Conservation (phyloP, 352 stramenopile genomes). For the Globisporangium solare region DNA sequence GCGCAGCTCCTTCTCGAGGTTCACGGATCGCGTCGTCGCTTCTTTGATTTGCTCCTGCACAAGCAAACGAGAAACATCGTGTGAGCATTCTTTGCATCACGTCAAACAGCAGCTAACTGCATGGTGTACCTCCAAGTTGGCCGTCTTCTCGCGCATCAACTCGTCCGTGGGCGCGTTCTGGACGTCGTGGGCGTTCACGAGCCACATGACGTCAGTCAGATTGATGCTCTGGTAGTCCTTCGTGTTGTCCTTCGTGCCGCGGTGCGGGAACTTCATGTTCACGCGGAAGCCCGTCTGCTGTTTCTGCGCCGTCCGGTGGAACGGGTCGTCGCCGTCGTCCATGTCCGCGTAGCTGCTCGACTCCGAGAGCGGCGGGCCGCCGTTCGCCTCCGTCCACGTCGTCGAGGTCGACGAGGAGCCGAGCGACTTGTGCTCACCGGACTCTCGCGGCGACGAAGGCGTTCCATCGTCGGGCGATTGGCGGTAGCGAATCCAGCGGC, state of each 20-base stretch:
- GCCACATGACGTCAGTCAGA: slow-evolving; percentile 76
- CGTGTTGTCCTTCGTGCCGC: slow-evolving; percentile 81
- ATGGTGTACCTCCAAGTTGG: slow-evolving; percentile 58
- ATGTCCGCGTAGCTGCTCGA: slow-evolving; percentile 29
- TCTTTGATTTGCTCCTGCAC: slow-evolving; percentile 79
- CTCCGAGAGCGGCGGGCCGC: slow-evolving; percentile 23
- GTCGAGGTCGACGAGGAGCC: slow-evolving; percentile 32
- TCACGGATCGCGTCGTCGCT: slow-evolving; percentile 60
- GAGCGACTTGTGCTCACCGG: slow-evolving; percentile 34
- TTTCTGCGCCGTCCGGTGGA: slow-evolving; percentile 81
- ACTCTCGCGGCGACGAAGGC: slow-evolving; percentile 47
- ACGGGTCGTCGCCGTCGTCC: slow-evolving; percentile 78
- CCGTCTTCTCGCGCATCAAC: slow-evolving; percentile 84
- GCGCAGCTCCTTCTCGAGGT: slow-evolving; percentile 68
- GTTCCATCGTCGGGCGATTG: slow-evolving; percentile 36
- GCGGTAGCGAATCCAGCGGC: slow-evolving; percentile 77
- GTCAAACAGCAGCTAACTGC: not conserved
- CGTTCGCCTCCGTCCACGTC: slow-evolving; percentile 48
- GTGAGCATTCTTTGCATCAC: not conserved
- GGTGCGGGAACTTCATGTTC: slow-evolving; percentile 81
- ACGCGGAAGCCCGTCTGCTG: slow-evolving; percentile 83
- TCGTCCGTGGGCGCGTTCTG: slow-evolving; percentile 73
- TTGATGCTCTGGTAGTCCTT: slow-evolving; percentile 88
- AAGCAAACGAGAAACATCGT: too few species aligned
- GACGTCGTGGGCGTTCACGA: slow-evolving; percentile 77